Base-by-base conservation (phyloP, 352 stramenopile species). In the Pythium graminicola region DNA sequence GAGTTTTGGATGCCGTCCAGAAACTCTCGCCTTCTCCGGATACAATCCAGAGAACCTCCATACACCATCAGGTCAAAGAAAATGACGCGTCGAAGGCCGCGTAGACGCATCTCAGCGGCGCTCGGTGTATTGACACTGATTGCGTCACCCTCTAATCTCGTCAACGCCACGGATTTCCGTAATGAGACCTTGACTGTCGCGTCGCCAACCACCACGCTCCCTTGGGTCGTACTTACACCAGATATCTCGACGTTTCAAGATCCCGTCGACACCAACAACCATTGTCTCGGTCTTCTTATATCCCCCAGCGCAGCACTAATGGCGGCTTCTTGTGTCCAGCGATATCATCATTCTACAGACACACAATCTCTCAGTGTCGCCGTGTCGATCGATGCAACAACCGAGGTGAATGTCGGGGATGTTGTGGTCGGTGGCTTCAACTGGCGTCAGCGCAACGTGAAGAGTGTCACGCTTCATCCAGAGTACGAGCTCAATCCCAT, bases 201-300 rank as follows among this genome's bases (percentile, higher is more conserved):
- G 36, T 6, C 36, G 14, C 16, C 8, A 9, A 6, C 9, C 40
- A 35, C 8, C 6, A 13, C 14, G 29, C 44, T 66, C 19, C 58
- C 58, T 31, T 66, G 51, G 58, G 58, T 61, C 19, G 40, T 51
- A 1, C 46, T 61, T 27, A 29, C 48, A 1, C 44, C 45, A 19
- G n/a, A 40, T 6, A 16, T 28, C 33, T 7, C 20, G 1, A 50
- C 39, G 16, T 36, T 35, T 2, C 31, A 28, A 17, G 23, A 35
- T 8, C 8, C 13, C 7, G 27, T 20, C 26, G 28, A 36, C 33
- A 24, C 9, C 36, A 44, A 54, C 14, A 17, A 16, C 29, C 33
- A 50, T 28, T 67, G 59, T n/a, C 17, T 59, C 31, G 59, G 35
- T 8, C 19, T 67, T 5, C n/a, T 54, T 19, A 17, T 67, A 33